Evolutionary conservation across 148 eudicot genomes (phyloP).

Genomic region (Heliosperma pusillum): DNA sequence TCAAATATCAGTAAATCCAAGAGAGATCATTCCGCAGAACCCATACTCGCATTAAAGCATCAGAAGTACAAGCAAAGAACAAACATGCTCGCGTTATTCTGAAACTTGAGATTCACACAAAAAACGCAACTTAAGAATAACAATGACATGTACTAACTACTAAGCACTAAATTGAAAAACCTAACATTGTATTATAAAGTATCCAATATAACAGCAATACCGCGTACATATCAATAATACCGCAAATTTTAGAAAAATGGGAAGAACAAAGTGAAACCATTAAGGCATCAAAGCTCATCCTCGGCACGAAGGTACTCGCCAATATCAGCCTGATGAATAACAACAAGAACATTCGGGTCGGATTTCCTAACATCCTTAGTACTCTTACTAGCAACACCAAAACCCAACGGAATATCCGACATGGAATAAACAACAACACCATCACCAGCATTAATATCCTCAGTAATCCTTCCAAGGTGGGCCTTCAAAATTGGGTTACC

Average conservation of each 20-base stretch:
- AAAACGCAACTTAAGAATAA: no score
- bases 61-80: no score
- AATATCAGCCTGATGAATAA: constrained; percentile 77
- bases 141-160: neutral
- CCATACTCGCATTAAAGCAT: no score
- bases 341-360: constrained; percentile 87
- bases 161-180: neutral
- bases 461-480: constrained; percentile 88
- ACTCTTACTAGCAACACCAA: constrained; percentile 70
- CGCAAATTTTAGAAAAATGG: neutral
- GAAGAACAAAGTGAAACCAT: neutral
- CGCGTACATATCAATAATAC: neutral
- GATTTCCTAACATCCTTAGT: constrained; percentile 74
- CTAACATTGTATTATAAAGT: neutral
- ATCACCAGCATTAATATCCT: constrained; percentile 61
- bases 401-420: constrained; percentile 89
- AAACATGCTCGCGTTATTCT: no score
- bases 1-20: no score
- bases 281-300: constrained; percentile 60
- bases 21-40: no score
- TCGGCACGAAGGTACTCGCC: constrained; percentile 91
- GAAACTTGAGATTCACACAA: no score
- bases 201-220: neutral
- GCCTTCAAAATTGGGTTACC: constrained; percentile 88
- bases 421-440: constrained; percentile 87